phyloP scores from a whole-genome alignment of 305 asterid genomes.

The Fraxinus floribunda region DNA sequence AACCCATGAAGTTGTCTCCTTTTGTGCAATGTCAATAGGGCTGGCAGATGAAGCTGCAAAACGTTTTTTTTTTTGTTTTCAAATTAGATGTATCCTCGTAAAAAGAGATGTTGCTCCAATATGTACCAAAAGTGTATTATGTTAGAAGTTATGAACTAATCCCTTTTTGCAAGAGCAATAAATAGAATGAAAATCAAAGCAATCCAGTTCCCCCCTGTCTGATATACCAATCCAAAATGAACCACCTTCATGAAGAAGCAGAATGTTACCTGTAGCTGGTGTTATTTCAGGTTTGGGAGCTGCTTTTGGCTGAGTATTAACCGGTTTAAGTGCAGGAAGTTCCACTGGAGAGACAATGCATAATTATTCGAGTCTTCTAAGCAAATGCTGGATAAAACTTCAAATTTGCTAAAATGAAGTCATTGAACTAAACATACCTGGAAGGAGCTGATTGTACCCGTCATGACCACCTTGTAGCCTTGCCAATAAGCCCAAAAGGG shows the following conservation, averaged over 20 bases:
- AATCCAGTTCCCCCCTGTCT: not conserved
- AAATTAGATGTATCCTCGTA: not conserved
- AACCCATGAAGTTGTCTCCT: too few relatives aligned
- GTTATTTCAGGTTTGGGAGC: slow-evolving; percentile 40
- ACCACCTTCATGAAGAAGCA: not conserved
- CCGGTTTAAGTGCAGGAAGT: slow-evolving; percentile 48
- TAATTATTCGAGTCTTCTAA: not conserved
- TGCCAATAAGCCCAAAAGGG: slow-evolving; percentile 75
- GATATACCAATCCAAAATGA: not conserved
- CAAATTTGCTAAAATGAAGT: not conserved
- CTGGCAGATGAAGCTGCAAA: slow-evolving; percentile 46
- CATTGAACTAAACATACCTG: slow-evolving; percentile 40
- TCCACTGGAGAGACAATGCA: slow-evolving; percentile 41
- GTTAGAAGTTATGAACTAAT: not conserved
- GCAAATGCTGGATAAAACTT: not conserved
- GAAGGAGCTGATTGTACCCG: slow-evolving; percentile 84
- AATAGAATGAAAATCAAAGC: not conserved
- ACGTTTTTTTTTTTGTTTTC: not conserved
- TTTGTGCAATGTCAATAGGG: too few relatives aligned
- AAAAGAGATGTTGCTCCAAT: not conserved
- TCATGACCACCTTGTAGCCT: slow-evolving; percentile 73
- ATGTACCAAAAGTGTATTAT: not conserved
- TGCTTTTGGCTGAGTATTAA: slow-evolving; percentile 42
- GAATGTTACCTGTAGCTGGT: slow-evolving; percentile 47
- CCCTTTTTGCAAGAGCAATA: not conserved